Conservation (phyloP, 495 filamentous ascomycete species). For the Sporormia fimetaria region DNA sequence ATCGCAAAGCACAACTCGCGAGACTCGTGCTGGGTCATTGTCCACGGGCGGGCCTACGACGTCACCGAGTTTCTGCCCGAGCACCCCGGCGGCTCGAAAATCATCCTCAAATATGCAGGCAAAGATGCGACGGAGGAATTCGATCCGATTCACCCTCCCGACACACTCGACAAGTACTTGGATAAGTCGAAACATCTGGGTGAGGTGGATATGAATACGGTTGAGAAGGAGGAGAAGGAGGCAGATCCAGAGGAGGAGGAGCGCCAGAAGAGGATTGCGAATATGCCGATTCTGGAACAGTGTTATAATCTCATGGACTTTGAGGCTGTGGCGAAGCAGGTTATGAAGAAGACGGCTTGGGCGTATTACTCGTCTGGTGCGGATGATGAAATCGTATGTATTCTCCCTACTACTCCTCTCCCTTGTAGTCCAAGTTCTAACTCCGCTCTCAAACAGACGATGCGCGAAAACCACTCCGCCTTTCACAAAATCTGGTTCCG, state of each 20-base stretch:
- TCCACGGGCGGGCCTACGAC: constrained; percentile 31
- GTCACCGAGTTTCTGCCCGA: constrained; percentile 26
- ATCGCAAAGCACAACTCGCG: constrained; percentile 55
- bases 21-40: constrained; percentile 40
- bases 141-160: constrained; percentile 52
- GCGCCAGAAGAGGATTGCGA: constrained; percentile 43
- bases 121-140: constrained; percentile 63
- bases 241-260: constrained; percentile 21
- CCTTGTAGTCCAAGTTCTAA: not conserved
- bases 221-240: constrained; percentile 34
- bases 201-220: constrained; percentile 40
- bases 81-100: constrained; percentile 34
- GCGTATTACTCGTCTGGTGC: constrained; percentile 78
- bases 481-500: constrained; percentile 64
- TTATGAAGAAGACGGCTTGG: constrained; percentile 60
- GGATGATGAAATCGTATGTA: constrained; percentile 89
- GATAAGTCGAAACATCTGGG: constrained; percentile 47
- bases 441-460: constrained; percentile 45
- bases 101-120: constrained; percentile 60
- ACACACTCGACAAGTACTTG: constrained; percentile 46
- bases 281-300: constrained; percentile 53
- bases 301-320: constrained; percentile 77
- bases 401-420: not conserved
- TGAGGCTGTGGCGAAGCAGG: constrained; percentile 49
- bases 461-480: constrained; percentile 92